Evolutionary conservation across 129 eudicot species (phyloP).

Genomic region (Flaveria robusta): DNA sequence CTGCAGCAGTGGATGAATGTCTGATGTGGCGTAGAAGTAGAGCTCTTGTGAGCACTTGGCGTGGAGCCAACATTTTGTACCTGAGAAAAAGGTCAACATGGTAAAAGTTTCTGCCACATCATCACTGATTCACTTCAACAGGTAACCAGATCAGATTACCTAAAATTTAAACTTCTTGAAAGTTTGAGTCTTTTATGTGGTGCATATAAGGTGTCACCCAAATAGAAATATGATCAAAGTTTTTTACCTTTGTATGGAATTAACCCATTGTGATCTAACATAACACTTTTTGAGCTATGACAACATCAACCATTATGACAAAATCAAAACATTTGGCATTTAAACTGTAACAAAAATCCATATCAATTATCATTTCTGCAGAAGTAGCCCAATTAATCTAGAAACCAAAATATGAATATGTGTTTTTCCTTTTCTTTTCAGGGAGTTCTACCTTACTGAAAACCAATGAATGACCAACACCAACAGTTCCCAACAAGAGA

Average conservation of each 20-base stretch:
- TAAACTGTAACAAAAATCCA: neutral
- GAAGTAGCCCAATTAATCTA: neutral
- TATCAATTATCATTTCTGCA: neutral
- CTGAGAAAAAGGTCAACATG: slow-evolving; percentile 1
- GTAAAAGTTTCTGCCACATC: neutral
- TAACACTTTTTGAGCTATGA: neutral
- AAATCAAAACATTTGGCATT: neutral
- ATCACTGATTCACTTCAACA: neutral
- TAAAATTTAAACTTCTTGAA: neutral
- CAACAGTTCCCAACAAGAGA: neutral
- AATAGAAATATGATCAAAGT: neutral
- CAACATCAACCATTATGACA: neutral
- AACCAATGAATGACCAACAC: no score
- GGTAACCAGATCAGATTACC: neutral
- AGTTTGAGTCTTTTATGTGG: neutral
- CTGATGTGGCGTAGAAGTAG: slow-evolving; percentile 48
- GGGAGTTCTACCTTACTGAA: no score
- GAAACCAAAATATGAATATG: neutral
- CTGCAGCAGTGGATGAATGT: slow-evolving; percentile 54
- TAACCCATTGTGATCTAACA: neutral
- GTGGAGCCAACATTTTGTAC: slow-evolving; percentile 43
- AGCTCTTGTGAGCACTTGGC: slow-evolving; percentile 43
- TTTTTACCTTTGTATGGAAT: neutral
- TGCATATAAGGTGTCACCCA: neutral
- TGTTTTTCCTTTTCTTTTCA: neutral